A percentile compares a stretch with the other conserved stretches of the same genome.
These are phyloP conservation scores for Poa pratensis DNA, from an alignment of 176 grass and related monocot species.

Conservation along the genomic window DNA sequence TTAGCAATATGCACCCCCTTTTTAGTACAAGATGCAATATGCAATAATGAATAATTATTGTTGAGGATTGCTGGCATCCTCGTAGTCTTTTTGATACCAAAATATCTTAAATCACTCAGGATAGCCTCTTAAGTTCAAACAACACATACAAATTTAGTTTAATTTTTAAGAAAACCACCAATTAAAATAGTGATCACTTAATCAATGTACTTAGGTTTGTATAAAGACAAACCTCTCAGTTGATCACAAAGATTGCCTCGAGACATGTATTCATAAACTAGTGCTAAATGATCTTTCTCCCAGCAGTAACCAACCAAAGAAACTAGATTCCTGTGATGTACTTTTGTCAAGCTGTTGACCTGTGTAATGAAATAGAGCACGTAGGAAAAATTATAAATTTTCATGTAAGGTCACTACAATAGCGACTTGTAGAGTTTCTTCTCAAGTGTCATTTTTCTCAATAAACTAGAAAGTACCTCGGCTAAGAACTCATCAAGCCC, in stretches of 20 bases:
- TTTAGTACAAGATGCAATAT: too few species aligned
- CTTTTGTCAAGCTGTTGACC: slow-evolving; percentile 20
- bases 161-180: too few species aligned
- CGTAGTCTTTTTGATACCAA: too few species aligned
- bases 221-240: background rate
- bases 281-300: background rate
- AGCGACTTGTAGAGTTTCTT: background rate
- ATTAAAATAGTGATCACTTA: background rate
- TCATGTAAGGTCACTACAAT: background rate
- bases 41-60: too few species aligned
- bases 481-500: slow-evolving; percentile 44
- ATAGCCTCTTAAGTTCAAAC: background rate
- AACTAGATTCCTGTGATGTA: slow-evolving; percentile 17
- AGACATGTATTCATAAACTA: slow-evolving; percentile 15
- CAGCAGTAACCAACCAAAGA: slow-evolving; percentile 15
- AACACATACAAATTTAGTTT: background rate
- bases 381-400: background rate
- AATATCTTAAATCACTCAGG: background rate
- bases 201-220: background rate
- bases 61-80: too few species aligned
- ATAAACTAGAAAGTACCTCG: slow-evolving; percentile 28
- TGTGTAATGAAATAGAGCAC: background rate
- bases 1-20: too few species aligned
- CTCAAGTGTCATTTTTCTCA: background rate
- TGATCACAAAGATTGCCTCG: background rate